A percentile compares a stretch with the other conserved stretches of the same genome.
Conservation (phyloP, 352 stramenopile genomes). For the Globisporangium carolinianum region DNA sequence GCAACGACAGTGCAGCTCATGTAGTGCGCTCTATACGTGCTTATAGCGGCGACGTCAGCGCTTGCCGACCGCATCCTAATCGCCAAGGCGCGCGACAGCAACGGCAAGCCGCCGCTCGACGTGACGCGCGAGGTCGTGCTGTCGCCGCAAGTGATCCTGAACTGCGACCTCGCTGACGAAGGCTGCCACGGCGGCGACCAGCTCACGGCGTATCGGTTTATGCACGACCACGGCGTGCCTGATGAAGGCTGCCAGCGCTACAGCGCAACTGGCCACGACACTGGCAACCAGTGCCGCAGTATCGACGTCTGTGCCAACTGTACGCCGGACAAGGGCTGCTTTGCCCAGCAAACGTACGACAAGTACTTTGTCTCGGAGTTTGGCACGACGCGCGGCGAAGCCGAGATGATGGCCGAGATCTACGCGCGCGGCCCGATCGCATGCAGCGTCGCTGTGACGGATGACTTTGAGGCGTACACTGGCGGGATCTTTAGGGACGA, state of each 20-base stretch:
- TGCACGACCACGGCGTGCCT: conserved; percentile 87
- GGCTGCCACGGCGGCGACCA: conserved; percentile 92
- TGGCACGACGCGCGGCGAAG: conserved; percentile 84
- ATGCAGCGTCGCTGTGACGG: conserved; percentile 90
- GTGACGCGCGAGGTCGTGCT: conserved; percentile 76
- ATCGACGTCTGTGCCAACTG: conserved; percentile 94
- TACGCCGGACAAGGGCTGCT: conserved; percentile 70
- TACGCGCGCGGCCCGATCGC: conserved; percentile 92
- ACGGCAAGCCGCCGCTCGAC: conserved; percentile 48
- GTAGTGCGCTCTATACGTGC: conserved; percentile 1
- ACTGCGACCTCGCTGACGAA: conserved; percentile 81
- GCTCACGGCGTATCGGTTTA: conserved; percentile 89
- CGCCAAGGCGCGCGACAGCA: conserved; percentile 47
- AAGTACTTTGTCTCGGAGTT: conserved; percentile 95
- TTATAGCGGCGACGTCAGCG: conserved; percentile 68
- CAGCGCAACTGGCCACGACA: conserved; percentile 87
- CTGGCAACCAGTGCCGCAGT: conserved; percentile 75
- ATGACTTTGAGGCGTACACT: conserved; percentile 88
- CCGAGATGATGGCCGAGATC: conserved; percentile 96
- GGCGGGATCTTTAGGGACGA: conserved; percentile 93
- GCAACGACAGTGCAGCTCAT: neutral
- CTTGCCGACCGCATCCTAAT: conserved; percentile 85
- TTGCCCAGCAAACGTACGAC: conserved; percentile 88
- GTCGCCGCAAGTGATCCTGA: conserved; percentile 82
- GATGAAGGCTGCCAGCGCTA: conserved; percentile 95